Evolutionary conservation across 176 grass and related monocot species (phyloP).

Genomic region (Triticum turgidum): DNA sequence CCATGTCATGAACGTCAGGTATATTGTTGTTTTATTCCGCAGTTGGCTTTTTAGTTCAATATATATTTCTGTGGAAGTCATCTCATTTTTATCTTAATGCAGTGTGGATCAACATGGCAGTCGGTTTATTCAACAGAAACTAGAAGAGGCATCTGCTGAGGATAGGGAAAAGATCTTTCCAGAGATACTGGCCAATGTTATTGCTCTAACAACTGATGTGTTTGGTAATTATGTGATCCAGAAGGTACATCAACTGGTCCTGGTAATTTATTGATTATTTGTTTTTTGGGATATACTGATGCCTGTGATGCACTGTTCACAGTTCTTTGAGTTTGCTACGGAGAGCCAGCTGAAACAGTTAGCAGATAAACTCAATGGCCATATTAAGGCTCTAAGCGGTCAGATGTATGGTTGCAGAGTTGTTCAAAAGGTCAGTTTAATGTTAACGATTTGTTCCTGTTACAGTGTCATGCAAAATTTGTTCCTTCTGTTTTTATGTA

Average conservation of each 20-base stretch:
- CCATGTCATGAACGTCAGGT: conserved; percentile 85
- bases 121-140: conserved; percentile 96
- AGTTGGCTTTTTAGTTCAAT: neutral
- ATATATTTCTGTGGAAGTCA: neutral
- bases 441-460: conserved; percentile 14
- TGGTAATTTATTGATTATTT: neutral
- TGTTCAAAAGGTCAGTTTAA: conserved; percentile 82
- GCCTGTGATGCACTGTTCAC: conserved; percentile 17
- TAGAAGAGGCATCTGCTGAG: conserved; percentile 71
- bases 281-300: neutral
- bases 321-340: conserved; percentile 98
- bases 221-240: conserved; percentile 99
- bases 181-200: conserved; percentile 86
- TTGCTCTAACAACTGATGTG: conserved; percentile 91
- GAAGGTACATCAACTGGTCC: conserved; percentile 50
- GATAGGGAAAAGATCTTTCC: conserved; percentile 90
- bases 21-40: conserved; percentile 26
- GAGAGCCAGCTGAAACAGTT: conserved; percentile 74
- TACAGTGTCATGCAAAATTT: neutral
- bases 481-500: neutral
- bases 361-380: conserved; percentile 68
- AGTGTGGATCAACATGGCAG: conserved; percentile 97
- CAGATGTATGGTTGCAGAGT: conserved; percentile 99
- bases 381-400: conserved; percentile 84
- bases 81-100: conserved; percentile 24